Evolutionary conservation across 169 alveolate genomes (phyloP).

Genomic region (Babesia ovis): DNA sequence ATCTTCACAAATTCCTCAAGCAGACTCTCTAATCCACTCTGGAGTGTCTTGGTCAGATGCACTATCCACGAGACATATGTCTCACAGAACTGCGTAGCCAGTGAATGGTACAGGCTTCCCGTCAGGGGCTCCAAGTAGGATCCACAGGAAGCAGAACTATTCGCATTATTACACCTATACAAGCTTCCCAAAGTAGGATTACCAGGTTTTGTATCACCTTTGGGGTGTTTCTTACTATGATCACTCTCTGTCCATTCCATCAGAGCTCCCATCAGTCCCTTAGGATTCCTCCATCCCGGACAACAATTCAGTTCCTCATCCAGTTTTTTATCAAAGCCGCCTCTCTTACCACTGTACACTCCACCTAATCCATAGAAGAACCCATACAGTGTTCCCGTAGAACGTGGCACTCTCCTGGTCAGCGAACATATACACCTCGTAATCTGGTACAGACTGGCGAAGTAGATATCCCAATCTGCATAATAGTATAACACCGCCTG

Average conservation of each 20-base stretch:
- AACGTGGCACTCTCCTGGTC: not conserved
- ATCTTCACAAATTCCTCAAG: not conserved
- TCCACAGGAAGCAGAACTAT: not conserved
- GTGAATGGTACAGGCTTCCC: not conserved
- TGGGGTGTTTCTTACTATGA: too few species aligned
- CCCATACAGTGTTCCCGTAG: not conserved
- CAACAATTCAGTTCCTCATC: not conserved
- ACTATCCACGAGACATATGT: not conserved
- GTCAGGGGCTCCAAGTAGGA: not conserved
- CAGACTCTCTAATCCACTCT: not conserved
- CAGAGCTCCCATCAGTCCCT: too few species aligned
- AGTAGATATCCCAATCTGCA: not conserved
- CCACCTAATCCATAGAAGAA: not conserved
- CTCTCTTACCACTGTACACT: not conserved
- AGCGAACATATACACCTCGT: not conserved
- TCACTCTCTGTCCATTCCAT: not conserved
- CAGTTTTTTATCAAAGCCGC: not conserved
- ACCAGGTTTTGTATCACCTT: too few species aligned
- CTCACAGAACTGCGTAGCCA: not conserved
- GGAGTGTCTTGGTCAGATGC: not conserved
- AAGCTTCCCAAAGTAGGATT: not conserved
- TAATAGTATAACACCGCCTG: not conserved
- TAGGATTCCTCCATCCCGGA: too few species aligned
- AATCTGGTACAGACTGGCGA: not conserved
- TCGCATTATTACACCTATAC: not conserved